Base-by-base conservation (phyloP, 108 stramenopile genomes). In the Fragilariopsis cylindrus region DNA sequence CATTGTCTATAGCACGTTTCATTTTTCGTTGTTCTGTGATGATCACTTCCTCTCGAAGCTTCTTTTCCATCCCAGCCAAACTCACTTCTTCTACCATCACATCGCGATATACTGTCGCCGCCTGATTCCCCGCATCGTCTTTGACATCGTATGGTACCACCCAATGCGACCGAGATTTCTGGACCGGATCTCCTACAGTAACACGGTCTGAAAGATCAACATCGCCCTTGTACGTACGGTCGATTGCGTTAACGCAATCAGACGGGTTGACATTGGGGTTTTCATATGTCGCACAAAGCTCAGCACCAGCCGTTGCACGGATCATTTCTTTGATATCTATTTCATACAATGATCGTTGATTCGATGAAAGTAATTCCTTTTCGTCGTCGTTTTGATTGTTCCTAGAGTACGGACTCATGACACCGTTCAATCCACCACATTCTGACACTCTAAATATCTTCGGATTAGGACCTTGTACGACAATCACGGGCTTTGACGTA, bases 81-180 rank as follows among this genome's bases (percentile, higher is more conserved):
- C 85, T 83, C 5, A 96, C 88, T 82, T 96, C 95, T 72, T 93
- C 87, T n/a, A 96, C 84, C 9, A 83, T 69, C 21, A 96, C 77
- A 65, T 87, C 85, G 6, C 95, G 81, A 82, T 87, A 93, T 7
- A 91, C 92, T 19, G 92, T 93, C 46, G 67, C 60, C 4, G 95
- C 92, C 64, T 74, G 74, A 72, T 96, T 96, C 30, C 95, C 95
- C 1, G 92, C 89, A 58, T 87, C 90, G 70, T 96, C 95, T 60
- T 80, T 82, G 12, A 96, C 95, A 69, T 96, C 78, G 84, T 96
- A 93, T 3, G 94, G 92, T 41, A 96, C 90, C n/a, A 67, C 77
- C 95, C 95, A 96, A 39, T 82, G 82, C 71, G 82, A 71, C 39
- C 57, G 53, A 12, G 85, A 84, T 72, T 83, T 86, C 47, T 87